These are phyloP conservation scores for Termitomyces sp. DNA, from an alignment of 768 basidiomycete species.

Conservation along the genomic window DNA sequence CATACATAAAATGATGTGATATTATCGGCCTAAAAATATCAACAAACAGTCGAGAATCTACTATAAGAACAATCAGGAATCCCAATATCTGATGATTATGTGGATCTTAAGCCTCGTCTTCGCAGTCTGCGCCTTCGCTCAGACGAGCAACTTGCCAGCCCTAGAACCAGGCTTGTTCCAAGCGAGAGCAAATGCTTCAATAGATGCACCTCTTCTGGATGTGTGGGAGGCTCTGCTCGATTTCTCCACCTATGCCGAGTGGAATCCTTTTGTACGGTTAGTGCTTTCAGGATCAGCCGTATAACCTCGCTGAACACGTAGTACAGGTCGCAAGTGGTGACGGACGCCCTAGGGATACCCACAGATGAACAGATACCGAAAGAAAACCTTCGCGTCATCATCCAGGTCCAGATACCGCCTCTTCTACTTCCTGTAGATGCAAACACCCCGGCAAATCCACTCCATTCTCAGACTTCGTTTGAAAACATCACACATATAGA, in stretches of 20 bases:
- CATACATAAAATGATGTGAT: no score
- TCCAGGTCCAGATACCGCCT: constrained; percentile 28
- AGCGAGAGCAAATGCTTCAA: constrained; percentile 30
- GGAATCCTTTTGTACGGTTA: constrained; percentile 37
- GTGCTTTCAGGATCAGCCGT: not conserved
- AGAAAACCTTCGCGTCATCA: constrained; percentile 18
- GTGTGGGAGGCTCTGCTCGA: constrained; percentile 51
- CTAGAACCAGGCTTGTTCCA: constrained; percentile 32
- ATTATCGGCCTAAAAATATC: no score
- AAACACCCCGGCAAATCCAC: constrained; percentile 20
- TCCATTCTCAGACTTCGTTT: constrained; percentile 23
- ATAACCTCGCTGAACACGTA: not conserved
- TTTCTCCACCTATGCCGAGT: constrained; percentile 46
- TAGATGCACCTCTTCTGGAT: constrained; percentile 45
- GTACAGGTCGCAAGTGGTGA: constrained; percentile 21
- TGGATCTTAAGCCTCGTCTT: not conserved
- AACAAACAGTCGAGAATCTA: no score
- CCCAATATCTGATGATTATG: not conserved
- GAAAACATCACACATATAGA: constrained; percentile 29
- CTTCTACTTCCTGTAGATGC: constrained; percentile 24
- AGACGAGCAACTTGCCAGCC: constrained; percentile 21
- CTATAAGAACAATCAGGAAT: no score
- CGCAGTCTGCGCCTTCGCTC: not conserved
- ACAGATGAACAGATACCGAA: constrained; percentile 21
- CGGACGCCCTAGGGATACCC: constrained; percentile 19